Evolutionary conservation across 768 basidiomycete genomes (phyloP), one percentile per base, ranked within the genome.

Genomic region (Leccinum uliginosum): DNA sequence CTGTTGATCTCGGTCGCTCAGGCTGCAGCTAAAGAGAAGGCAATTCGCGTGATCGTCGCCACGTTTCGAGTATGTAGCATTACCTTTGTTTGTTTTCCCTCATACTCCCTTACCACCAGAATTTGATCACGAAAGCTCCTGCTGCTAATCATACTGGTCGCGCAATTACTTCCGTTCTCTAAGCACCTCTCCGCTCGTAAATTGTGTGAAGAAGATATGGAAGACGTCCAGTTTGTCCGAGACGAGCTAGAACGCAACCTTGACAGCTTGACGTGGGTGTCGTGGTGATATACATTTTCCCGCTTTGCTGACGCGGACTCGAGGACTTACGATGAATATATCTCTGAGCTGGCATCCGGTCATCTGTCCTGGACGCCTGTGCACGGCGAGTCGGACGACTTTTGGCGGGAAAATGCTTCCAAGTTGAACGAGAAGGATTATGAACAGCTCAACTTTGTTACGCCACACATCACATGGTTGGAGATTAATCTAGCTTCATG

Each of bases 281-380:
- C 48, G 7, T 2, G 5, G 2, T 24, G 27, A 19, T 26, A 29
- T 14, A 2, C 17, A 5, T 8, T 11, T 45, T 21, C 40, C 30
- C 23, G 40, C n/a, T 32, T 27, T 54, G 12, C 50, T 65, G 40
- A 66, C 23, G 19, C n/a, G 23, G 15, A 19, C 11, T 38, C 44
- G 47, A 98, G 94, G 57, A 99, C 93, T 1, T 99, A 90, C 69
- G 97, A 98, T 68, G 95, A 98, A 72, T 99, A 98, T 67, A 83
- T 82, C 12, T 94, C 93, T 0, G 95, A 98, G 70, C 76, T 99
- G 29, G 77, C 84, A 17, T 91, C 90, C 4, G 94, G 94, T 2
- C 93, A 93, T 69, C 75, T 98, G 24, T 89, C 92, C 6, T 98
- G 97, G 97, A 86, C 91, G 4, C 95, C 96, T 12, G 90, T 93